These are phyloP conservation scores for Phytophthora citricola DNA, from an alignment of 352 stramenopile species.

Conservation along the genomic window DNA sequence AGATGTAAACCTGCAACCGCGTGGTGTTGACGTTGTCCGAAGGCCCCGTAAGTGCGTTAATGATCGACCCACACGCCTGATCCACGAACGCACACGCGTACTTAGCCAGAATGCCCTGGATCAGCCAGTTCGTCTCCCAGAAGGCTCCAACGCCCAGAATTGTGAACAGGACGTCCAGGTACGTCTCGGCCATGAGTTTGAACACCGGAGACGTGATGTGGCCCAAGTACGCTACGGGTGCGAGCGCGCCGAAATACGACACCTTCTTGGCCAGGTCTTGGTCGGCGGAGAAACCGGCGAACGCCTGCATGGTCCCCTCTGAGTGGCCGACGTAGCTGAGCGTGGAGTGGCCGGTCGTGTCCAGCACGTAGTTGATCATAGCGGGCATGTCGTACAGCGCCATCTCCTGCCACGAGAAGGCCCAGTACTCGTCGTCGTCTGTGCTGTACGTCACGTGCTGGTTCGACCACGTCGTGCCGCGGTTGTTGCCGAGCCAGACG, in stretches of 20 bases:
- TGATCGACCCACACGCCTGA: conserved; percentile 53
- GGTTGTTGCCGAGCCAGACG: conserved; percentile 78
- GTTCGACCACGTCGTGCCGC: conserved; percentile 70
- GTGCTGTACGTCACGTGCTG: conserved; percentile 55
- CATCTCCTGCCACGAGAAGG: conserved; percentile 75
- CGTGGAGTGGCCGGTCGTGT: conserved; percentile 39
- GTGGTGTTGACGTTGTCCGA: conserved; percentile 65
- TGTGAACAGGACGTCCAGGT: conserved; percentile 55
- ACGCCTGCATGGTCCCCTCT: conserved; percentile 71
- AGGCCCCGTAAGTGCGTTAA: conserved; percentile 58
- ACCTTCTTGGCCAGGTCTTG: conserved; percentile 67
- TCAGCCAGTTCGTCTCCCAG: conserved; percentile 50
- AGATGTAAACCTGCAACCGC: conserved; percentile 69
- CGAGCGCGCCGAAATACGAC: conserved; percentile 67
- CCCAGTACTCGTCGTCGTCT: conserved; percentile 59
- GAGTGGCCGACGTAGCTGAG: conserved; percentile 71
- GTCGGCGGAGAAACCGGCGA: conserved; percentile 60
- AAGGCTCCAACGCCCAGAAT: conserved; percentile 56
- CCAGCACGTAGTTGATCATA: conserved; percentile 69
- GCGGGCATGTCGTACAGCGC: conserved; percentile 64
- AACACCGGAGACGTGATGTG: conserved; percentile 55
- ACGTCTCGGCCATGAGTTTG: conserved; percentile 43
- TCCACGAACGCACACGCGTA: conserved; percentile 61
- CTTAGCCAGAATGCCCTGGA: conserved; percentile 61
- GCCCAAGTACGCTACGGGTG: conserved; percentile 54